Conservation (phyloP, 2,329 filamentous ascomycete genomes). For the Calonectria pseudoreteaudii region DNA sequence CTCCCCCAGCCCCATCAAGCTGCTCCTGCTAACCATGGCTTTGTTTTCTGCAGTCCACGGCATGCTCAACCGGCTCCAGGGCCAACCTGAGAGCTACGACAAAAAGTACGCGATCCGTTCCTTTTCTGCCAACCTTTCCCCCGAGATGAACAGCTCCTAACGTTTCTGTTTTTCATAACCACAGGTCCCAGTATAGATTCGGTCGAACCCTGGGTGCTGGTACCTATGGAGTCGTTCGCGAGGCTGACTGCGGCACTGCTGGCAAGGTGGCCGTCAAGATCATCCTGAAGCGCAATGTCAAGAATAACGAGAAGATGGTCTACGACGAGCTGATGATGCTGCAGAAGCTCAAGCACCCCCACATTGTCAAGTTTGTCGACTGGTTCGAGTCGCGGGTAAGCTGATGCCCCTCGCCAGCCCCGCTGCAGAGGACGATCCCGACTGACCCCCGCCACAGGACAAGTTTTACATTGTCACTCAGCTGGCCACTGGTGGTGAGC, state of each 20-base stretch:
- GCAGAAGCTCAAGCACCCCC: constrained; percentile 88
- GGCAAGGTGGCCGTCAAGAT: constrained; percentile 98
- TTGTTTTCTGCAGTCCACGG: constrained; percentile 71
- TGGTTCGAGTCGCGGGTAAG: constrained; percentile 98
- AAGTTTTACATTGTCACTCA: constrained; percentile 99
- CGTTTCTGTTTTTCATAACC: constrained; percentile 13
- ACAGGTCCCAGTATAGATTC: constrained; percentile 87
- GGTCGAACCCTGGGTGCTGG: constrained; percentile 94
- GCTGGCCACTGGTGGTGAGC: constrained; percentile 92
- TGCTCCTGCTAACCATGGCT: constrained; percentile 37
- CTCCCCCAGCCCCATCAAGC: neutral
- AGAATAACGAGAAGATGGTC: constrained; percentile 98
- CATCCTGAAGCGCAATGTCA: constrained; percentile 99
- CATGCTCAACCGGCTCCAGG: constrained; percentile 96
- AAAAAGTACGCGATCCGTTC: constrained; percentile 78
- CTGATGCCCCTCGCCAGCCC: constrained; percentile 15
- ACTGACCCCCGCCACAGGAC: constrained; percentile 69
- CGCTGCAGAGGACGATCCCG: constrained; percentile 12
- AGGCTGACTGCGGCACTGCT: constrained; percentile 84
- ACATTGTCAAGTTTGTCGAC: constrained; percentile 97
- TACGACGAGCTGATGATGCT: constrained; percentile 97
- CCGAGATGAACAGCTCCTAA: constrained; percentile 40
- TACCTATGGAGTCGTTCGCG: constrained; percentile 97
- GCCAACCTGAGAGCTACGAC: constrained; percentile 98
- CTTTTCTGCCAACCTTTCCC: constrained; percentile 27